Conservation (phyloP, 2,329 filamentous ascomycete genomes). For the Eutypa lata region DNA sequence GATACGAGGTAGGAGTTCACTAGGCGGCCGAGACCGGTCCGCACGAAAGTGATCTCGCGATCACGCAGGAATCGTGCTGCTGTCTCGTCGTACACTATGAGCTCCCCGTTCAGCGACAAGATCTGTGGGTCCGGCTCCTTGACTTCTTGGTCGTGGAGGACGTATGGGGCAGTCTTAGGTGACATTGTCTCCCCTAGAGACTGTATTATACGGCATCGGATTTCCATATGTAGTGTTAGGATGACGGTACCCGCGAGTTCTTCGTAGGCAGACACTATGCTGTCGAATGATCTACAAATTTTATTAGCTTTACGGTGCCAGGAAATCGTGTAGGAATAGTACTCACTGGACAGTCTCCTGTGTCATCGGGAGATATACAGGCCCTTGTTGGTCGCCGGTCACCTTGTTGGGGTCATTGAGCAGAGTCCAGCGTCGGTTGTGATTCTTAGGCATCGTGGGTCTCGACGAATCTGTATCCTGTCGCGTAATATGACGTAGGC, state of each 20-base stretch:
- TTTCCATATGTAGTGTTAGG: conserved; percentile 82
- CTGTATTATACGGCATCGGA: conserved; percentile 80
- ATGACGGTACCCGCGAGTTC: conserved; percentile 76
- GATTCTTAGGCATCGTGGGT: conserved; percentile 49
- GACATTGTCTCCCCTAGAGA: conserved; percentile 66
- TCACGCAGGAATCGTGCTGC: conserved; percentile 69
- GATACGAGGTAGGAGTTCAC: conserved; percentile 77
- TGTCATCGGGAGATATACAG: conserved; percentile 84
- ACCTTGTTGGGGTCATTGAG: conserved; percentile 61
- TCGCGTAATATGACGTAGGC: conserved; percentile 77
- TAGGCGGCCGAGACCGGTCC: conserved; percentile 70
- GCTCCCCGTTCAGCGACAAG: conserved; percentile 75
- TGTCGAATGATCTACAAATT: conserved; percentile 73
- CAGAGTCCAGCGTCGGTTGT: conserved; percentile 79
- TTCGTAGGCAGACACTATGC: conserved; percentile 78
- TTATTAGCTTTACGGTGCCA: conserved; percentile 4
- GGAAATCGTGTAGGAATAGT: background rate
- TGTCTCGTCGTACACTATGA: conserved; percentile 86
- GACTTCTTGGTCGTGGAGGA: conserved; percentile 66
- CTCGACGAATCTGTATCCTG: conserved; percentile 66
- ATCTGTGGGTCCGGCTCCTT: conserved; percentile 77
- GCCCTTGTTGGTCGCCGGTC: conserved; percentile 55
- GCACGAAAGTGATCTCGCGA: conserved; percentile 71
- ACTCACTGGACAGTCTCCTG: conserved; percentile 76
- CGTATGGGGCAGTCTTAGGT: conserved; percentile 58